phyloP scores from a whole-genome alignment of 2,329 filamentous ascomycete genomes.

The Chalara sp. region DNA sequence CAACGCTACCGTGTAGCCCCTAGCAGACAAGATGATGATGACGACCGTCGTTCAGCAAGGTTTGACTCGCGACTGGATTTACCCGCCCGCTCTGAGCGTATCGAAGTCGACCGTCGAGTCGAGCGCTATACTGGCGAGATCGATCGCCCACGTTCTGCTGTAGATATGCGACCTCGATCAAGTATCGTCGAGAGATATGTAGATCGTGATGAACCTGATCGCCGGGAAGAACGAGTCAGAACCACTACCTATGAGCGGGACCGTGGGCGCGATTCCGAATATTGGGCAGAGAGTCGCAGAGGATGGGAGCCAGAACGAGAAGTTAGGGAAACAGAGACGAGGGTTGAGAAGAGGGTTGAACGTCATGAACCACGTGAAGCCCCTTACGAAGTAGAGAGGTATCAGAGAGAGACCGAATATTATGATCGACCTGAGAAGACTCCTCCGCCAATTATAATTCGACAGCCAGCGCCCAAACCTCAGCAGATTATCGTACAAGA shows the following conservation, averaged over 20 bases:
- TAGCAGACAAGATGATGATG: constrained; percentile 21
- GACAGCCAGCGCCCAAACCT: constrained; percentile 45
- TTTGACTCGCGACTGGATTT: constrained; percentile 7
- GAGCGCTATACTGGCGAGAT: constrained; percentile 18
- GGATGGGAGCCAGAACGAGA: constrained; percentile 23
- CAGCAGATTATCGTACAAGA: constrained; percentile 57
- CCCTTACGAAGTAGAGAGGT: constrained; percentile 46
- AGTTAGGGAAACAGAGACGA: constrained; percentile 21
- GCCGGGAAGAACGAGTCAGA: constrained; percentile 19
- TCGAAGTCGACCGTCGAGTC: constrained; percentile 26
- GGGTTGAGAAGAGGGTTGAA: constrained; percentile 16
- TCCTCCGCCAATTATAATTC: constrained; percentile 48
- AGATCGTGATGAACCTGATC: constrained; percentile 29
- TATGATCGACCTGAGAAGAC: constrained; percentile 45
- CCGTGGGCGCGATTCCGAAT: constrained; percentile 37
- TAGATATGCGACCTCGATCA: constrained; percentile 19
- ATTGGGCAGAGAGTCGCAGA: constrained; percentile 26
- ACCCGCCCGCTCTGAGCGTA: constrained; percentile 17
- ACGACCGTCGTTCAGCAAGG: constrained; percentile 19
- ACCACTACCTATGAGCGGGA: constrained; percentile 36
- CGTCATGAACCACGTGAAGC: constrained; percentile 21
- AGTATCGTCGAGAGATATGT: constrained; percentile 16
- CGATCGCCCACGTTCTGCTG: constrained; percentile 22
- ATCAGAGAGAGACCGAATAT: constrained; percentile 57
- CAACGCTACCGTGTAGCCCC: constrained; percentile 26